These are phyloP conservation scores for Crepidotus sp. DNA, from an alignment of 1,284 basidiomycete species.

Conservation along the genomic window DNA sequence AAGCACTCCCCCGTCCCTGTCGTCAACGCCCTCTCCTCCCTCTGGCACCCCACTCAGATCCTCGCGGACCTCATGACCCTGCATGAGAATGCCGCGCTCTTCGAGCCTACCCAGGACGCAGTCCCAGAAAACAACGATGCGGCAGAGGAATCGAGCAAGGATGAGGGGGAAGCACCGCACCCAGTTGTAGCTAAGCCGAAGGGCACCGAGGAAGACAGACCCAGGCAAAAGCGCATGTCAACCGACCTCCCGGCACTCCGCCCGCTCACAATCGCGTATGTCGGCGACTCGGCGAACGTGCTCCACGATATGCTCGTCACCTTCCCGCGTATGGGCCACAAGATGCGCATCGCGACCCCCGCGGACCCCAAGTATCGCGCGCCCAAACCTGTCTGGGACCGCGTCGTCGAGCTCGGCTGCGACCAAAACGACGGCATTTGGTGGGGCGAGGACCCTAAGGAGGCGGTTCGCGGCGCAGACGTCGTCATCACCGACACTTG, in stretches of 20 bases:
- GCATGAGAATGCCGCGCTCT: constrained; percentile 62
- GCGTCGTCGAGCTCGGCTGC: constrained; percentile 62
- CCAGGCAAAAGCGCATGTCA: neutral
- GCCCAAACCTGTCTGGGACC: constrained; percentile 73
- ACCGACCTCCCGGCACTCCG: constrained; percentile 34
- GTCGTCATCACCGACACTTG: constrained; percentile 95
- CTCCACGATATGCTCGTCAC: constrained; percentile 96
- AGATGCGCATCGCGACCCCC: constrained; percentile 79
- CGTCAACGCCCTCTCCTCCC: constrained; percentile 89
- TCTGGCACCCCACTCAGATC: constrained; percentile 96
- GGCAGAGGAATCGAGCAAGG: no score
- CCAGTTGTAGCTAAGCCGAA: no score
- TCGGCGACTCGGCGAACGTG: constrained; percentile 95
- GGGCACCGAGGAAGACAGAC: constrained; percentile 12
- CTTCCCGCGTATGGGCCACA: constrained; percentile 86
- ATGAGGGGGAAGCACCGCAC: no score
- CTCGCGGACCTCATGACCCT: constrained; percentile 91
- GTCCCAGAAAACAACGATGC: no score
- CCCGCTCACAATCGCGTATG: constrained; percentile 81
- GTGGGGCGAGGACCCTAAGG: constrained; percentile 74
- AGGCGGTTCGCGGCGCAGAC: constrained; percentile 86
- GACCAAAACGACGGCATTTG: constrained; percentile 62
- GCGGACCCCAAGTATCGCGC: constrained; percentile 57
- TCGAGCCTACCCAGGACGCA: constrained; percentile 24
- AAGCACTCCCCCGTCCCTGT: constrained; percentile 87